Base-by-base conservation (phyloP, 768 basidiomycete species). In the Chiua virens region DNA sequence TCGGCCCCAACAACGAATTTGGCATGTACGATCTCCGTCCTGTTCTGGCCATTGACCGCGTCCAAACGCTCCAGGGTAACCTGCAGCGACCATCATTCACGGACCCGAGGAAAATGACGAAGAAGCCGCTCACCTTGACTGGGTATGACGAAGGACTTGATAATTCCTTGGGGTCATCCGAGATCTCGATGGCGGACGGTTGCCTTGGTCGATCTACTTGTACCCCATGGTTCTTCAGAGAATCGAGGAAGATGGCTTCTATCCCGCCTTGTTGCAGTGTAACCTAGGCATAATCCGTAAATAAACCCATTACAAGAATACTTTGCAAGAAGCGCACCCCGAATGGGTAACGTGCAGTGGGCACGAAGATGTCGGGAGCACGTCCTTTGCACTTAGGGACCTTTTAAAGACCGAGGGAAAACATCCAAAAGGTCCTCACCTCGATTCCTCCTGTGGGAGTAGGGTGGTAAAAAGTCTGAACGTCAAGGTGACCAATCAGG, bases 381-480 rank as follows among this genome's bases (percentile, higher is more conserved):
- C 84, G 79, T 41, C 83, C 80, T 9, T 81, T 82, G 15, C 85
- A 73, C 86, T 89, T 57, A 1, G 25, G 32, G 20, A 46, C 9
- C 41, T 1, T 23, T 51, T 20, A 56, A 42, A 37, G n/a, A 37
- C 23, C 14, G 25, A 18, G 39, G 42, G 41, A 32, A 34, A 28
- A 11, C 9, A 30, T 30, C 3, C 5, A 30, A 30, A 30, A 30
- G 28, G 28, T 11, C 3, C 13, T 35, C 42, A 83, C 87, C 73
- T 85, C 76, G 34, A 90, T 86, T 5, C 77, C 82, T 17, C 85
- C 85, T 27, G 75, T 57, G 1, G 73, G 67, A 22, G 75, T 71
- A 3, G 88, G 87, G 57, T 88, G 86, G 60, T 89, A 90, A 65
- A 89, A 89, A 6, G 86, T 82, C 88, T 90, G 43, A 4, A 32